Conservation (phyloP, 805 yeast species). For the Starmerella floricola region DNA sequence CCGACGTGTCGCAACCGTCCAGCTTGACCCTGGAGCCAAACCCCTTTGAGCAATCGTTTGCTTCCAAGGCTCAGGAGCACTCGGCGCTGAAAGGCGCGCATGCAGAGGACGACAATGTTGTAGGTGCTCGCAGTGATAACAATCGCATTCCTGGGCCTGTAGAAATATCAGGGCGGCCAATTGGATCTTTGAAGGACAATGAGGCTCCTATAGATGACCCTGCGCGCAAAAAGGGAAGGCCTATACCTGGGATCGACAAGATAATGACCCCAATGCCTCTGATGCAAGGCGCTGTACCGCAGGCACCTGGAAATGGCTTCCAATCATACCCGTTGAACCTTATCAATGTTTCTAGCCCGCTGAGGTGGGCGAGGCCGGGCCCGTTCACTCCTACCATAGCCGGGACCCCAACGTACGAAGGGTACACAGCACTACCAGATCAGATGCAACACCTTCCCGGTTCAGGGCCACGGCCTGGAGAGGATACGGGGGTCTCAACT, state of each 20-base stretch:
- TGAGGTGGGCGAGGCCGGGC: slow-evolving; percentile 10
- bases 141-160: background rate
- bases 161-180: background rate
- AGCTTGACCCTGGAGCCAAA: slow-evolving; percentile 74
- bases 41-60: slow-evolving; percentile 91
- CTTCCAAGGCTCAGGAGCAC: slow-evolving; percentile 35
- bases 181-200: no score
- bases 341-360: slow-evolving; percentile 5
- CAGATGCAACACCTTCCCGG: background rate
- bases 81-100: background rate
- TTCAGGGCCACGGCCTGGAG: no score
- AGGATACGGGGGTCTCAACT: no score
- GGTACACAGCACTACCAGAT: background rate
- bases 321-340: background rate
- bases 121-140: background rate
- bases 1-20: slow-evolving; percentile 15
- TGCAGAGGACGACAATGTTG: background rate
- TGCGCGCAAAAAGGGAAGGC: slow-evolving; percentile 1
- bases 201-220: no score
- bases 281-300: background rate
- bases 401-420: slow-evolving; percentile 4
- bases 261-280: slow-evolving; percentile 17
- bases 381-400: slow-evolving; percentile 11
- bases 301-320: background rate
- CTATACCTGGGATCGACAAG: slow-evolving; percentile 15